Conservation (phyloP, 129 eudicot species). For the Flaveria ramosissima region DNA sequence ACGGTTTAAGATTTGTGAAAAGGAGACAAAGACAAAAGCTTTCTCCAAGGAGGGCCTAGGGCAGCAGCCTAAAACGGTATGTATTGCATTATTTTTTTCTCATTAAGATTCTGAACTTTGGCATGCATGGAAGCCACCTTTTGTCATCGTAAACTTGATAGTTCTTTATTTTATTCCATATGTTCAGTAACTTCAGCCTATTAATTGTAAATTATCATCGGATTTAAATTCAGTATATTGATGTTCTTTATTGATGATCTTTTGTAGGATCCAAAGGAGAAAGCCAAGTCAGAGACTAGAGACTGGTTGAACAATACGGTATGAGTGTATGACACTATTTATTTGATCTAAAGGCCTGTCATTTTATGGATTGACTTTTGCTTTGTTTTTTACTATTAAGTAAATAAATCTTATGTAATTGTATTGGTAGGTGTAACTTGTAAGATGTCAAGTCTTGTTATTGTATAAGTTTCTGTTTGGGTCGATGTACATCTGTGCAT, state of each 20-base stretch:
- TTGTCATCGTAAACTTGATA: background rate
- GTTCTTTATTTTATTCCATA: background rate
- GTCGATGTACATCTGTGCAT: constrained; percentile 10
- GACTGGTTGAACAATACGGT: constrained; percentile 99
- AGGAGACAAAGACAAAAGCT: constrained; percentile 95
- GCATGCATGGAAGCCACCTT: background rate
- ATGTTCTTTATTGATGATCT: constrained; percentile 32
- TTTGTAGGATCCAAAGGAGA: constrained; percentile 91
- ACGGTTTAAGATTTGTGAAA: constrained; percentile 90
- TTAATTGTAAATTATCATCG: background rate
- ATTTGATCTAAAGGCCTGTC: constrained; percentile 25
- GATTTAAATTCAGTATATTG: constrained; percentile 14
- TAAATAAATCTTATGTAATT: background rate
- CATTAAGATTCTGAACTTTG: constrained; percentile 4
- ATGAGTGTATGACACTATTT: too few species aligned
- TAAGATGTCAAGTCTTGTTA: background rate
- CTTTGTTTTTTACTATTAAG: background rate
- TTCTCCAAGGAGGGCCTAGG: constrained; percentile 95
- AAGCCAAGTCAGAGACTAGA: constrained; percentile 97
- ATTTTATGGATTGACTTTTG: constrained; percentile 4
- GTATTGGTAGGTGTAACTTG: background rate
- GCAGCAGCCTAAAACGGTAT: constrained; percentile 92
- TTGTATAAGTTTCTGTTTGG: constrained; percentile 15
- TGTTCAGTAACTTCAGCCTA: background rate
- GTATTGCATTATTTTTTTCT: constrained; percentile 21